Conservation (phyloP, 257 asterid species). For the Agastache rugosa region DNA sequence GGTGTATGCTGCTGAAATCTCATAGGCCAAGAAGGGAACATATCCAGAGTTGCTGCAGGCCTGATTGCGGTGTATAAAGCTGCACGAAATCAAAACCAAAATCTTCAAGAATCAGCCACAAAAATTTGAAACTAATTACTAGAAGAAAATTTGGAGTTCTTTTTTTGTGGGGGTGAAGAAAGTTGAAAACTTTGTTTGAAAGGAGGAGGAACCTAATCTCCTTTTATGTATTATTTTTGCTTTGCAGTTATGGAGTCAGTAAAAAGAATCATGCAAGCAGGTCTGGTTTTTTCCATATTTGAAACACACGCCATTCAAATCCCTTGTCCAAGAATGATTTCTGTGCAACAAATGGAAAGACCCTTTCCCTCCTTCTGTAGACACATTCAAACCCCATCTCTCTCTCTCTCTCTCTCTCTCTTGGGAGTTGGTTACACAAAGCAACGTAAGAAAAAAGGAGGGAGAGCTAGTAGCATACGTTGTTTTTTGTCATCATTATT, state of each 20-base stretch:
- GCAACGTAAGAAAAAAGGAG: constrained; percentile 53
- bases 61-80: constrained; percentile 71
- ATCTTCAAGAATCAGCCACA: constrained; percentile 53
- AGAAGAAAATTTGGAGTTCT: not conserved
- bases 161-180: not conserved
- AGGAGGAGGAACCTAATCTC: constrained; percentile 42
- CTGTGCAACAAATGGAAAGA: constrained; percentile 55
- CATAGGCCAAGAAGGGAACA: constrained; percentile 97
- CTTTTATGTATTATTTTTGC: constrained; percentile 25
- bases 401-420: constrained; percentile 4
- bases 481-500: constrained; percentile 69
- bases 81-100: constrained; percentile 67
- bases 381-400: constrained; percentile 51
- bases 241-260: constrained; percentile 77
- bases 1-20: constrained; percentile 72
- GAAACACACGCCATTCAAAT: constrained; percentile 76
- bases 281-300: constrained; percentile 65
- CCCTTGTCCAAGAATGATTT: constrained; percentile 71
- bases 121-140: not conserved
- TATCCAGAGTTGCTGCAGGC: constrained; percentile 94
- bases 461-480: constrained; percentile 58
- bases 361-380: constrained; percentile 36
- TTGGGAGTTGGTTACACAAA: constrained; percentile 40
- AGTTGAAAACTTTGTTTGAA: constrained; percentile 29
- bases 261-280: constrained; percentile 64